Conservation (phyloP, 2,329 filamentous ascomycete species). For the Calonectria crousiana region DNA sequence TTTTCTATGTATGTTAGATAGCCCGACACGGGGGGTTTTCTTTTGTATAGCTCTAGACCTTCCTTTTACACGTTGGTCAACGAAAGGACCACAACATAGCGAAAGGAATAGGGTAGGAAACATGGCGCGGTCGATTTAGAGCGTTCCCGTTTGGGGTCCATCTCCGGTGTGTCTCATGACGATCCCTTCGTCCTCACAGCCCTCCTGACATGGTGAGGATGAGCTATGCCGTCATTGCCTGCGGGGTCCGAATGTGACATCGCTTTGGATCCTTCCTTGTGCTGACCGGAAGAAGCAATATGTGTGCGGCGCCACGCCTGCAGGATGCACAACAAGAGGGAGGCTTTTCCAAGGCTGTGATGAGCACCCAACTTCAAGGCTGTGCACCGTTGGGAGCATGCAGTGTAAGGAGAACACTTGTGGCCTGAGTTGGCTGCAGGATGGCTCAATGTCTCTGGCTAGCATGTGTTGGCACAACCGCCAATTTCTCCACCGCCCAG, state of each 20-base stretch:
- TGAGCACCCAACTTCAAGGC: neutral
- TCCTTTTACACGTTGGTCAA: neutral
- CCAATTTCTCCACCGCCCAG: neutral
- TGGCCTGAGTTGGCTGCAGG: neutral
- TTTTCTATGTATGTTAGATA: constrained; percentile 19
- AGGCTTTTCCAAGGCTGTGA: neutral
- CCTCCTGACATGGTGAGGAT: neutral
- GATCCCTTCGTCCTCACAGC: neutral
- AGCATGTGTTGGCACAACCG: neutral
- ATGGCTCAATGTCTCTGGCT: neutral
- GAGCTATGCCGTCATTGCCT: neutral
- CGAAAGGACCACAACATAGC: neutral
- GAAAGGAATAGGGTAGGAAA: neutral
- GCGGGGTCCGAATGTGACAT: neutral
- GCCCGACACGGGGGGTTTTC: constrained; percentile 11
- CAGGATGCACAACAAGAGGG: neutral
- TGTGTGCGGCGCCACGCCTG: neutral
- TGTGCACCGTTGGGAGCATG: constrained; percentile 8
- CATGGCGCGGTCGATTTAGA: neutral
- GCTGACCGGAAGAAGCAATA: neutral
- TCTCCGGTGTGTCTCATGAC: constrained; percentile 2
- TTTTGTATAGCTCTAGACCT: constrained; percentile 14
- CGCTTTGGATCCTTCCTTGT: neutral
- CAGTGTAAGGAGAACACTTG: neutral
- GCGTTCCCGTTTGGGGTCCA: neutral